These are phyloP conservation scores for Chrysoporthe deuterocubensis DNA, from an alignment of 2,329 filamentous ascomycete genomes.

Conservation along the genomic window DNA sequence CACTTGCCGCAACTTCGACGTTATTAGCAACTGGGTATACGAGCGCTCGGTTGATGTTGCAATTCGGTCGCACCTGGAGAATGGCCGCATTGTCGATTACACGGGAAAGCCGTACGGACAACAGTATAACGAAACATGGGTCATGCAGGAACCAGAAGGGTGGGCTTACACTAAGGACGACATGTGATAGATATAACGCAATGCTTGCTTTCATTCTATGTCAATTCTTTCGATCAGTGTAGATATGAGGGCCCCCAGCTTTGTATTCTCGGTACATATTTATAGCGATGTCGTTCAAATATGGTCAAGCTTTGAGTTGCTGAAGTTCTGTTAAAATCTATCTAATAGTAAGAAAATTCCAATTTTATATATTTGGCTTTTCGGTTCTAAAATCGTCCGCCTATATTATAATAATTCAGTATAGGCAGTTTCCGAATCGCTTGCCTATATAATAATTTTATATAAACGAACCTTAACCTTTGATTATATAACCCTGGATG, in stretches of 20 bases:
- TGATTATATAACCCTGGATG: too few relatives aligned
- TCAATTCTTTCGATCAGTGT: background rate
- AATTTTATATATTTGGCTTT: too few relatives aligned
- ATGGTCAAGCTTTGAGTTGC: background rate
- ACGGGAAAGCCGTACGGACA: conserved; percentile 10
- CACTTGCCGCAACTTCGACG: conserved; percentile 21
- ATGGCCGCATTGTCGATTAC: conserved; percentile 13
- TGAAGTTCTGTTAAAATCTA: background rate
- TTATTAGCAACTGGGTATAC: conserved; percentile 20
- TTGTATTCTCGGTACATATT: background rate
- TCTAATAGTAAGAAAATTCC: too few relatives aligned
- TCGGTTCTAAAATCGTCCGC: too few relatives aligned
- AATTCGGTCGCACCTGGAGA: conserved; percentile 10
- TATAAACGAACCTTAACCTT: too few relatives aligned
- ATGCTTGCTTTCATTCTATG: background rate
- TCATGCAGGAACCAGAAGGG: conserved; percentile 6
- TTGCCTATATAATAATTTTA: too few relatives aligned
- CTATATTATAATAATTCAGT: too few relatives aligned
- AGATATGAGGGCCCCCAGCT: background rate
- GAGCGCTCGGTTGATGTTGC: conserved; percentile 16
- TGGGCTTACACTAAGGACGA: conserved; percentile 16
- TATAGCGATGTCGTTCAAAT: background rate
- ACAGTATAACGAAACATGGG: conserved; percentile 11
- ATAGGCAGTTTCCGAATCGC: too few relatives aligned
- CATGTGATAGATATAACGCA: background rate